Evolutionary conservation across 331 rosid species (phyloP), one percentile per base, ranked within the genome.

Genomic region (Saraca asoca): DNA sequence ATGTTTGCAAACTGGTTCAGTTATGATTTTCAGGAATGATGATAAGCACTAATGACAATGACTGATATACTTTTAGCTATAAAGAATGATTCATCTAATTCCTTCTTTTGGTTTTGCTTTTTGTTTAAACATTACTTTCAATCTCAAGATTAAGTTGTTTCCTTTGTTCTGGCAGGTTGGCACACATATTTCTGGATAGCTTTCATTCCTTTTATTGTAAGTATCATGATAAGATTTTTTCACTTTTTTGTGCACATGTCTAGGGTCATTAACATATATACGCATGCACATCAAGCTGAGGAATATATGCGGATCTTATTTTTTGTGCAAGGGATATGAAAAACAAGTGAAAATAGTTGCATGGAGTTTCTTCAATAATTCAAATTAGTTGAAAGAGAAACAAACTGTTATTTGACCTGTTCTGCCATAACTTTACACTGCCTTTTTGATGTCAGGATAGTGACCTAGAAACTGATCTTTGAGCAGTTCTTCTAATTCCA

Each of bases 151-250:
- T 68, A 57, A 20, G 58, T 49, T 19, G 33, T 41, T 44, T 66
- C 51, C 48, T 57, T 56, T 41, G 24, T 44, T 70, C 68, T 68
- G 70, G 45, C 91, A 88, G 95, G 95, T 75, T 85, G 91, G 91
- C 87, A 88, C 75, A 70, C 89, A 1, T 88, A 88, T 68, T 88
- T 88, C 69, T 88, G 95, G 95, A 74, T 88, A 68, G 82, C 95
- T 58, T 88, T 88, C 72, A 0, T 85, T 70, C 95, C 95, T 6
- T 46, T 85, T 62, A 5, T 79, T 61, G 95, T 88, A 74, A 88
- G 89, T 75, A 79, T 60, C 70, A 50, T 24, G 46, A 14, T 37
- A 52, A 68, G 16, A 2, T 15, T 70, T 64, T 0, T 12, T 66
- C 33, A 31, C 17, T 37, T 64, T 70, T 68, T 57, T 39, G 39